These are phyloP conservation scores for Polyrhizophydium stewartii DNA, from an alignment of 371 early-diverging fungal species.

Conservation along the genomic window DNA sequence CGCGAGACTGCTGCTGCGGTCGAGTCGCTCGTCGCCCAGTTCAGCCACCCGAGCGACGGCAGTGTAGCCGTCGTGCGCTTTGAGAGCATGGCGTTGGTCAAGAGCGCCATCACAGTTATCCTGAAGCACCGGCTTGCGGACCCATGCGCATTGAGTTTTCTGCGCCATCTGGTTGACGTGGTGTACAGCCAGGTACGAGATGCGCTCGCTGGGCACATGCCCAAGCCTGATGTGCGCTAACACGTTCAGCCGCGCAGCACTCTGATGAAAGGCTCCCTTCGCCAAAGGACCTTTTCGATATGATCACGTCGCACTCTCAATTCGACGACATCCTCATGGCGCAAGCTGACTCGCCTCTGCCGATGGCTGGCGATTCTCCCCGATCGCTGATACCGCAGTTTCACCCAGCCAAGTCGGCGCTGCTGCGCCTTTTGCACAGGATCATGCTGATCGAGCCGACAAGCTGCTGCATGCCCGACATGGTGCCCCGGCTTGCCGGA, in stretches of 20 bases:
- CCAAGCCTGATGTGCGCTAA: too few species aligned
- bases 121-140: slow-evolving; percentile 14
- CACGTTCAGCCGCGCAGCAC: too few species aligned
- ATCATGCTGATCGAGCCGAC: slow-evolving; percentile 14
- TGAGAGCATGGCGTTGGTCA: slow-evolving; percentile 3
- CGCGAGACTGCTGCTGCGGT: not conserved
- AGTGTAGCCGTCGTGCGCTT: not conserved
- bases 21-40: not conserved
- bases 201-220: too few species aligned
- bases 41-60: not conserved
- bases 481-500: slow-evolving; percentile 15
- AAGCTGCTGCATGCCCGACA: slow-evolving; percentile 12
- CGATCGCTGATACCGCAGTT: not conserved
- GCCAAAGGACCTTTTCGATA: not conserved
- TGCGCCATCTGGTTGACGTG: not conserved
- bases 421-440: slow-evolving; percentile 14
- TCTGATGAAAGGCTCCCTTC: not conserved
- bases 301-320: slow-evolving; percentile 29
- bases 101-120: slow-evolving; percentile 6
- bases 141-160: not conserved
- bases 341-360: too few species aligned
- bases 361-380: too few species aligned
- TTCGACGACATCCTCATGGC: slow-evolving; percentile 17
- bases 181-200: too few species aligned
- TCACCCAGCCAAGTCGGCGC: slow-evolving; percentile 16